Evolutionary conservation across 2,329 filamentous ascomycete species (phyloP).

Genomic region (Penicillium hesseltinei): DNA sequence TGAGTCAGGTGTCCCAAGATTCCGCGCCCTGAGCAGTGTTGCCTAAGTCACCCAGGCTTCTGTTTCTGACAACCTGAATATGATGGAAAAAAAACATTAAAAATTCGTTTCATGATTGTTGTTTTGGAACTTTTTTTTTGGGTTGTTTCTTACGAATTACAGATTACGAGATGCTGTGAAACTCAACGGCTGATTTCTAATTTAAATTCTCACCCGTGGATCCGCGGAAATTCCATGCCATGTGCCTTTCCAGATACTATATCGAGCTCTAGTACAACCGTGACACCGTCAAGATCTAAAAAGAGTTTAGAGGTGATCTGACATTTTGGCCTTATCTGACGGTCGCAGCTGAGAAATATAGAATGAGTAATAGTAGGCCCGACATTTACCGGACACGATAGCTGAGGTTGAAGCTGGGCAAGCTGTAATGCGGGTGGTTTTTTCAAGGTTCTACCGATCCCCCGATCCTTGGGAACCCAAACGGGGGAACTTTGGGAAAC

Average conservation of each 20-base stretch:
- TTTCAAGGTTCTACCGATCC: not conserved
- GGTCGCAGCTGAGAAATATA: slow-evolving; percentile 5
- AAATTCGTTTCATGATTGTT: not conserved
- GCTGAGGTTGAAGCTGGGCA: not conserved
- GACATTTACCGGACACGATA: not conserved
- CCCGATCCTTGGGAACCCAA: not conserved
- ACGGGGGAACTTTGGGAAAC: not conserved
- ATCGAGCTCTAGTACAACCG: not conserved
- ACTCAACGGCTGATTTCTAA: slow-evolving; percentile 9
- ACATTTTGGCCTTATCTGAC: not conserved
- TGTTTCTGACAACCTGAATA: not conserved
- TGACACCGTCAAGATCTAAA: not conserved
- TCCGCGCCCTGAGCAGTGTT: slow-evolving; percentile 13
- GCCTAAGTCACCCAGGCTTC: slow-evolving; percentile 16
- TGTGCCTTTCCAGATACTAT: not conserved
- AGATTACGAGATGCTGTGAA: slow-evolving; percentile 5
- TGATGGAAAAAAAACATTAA: not conserved
- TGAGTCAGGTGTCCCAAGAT: slow-evolving; percentile 5
- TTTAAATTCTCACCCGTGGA: not conserved
- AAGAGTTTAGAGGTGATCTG: not conserved
- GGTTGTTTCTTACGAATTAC: not conserved
- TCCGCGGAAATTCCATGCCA: not conserved
- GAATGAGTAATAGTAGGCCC: not conserved
- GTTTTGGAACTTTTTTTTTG: not conserved
- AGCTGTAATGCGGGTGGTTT: not conserved